phyloP scores from a whole-genome alignment of 1,139 yeast genomes.

The Geotrichum cucujoidarum region DNA sequence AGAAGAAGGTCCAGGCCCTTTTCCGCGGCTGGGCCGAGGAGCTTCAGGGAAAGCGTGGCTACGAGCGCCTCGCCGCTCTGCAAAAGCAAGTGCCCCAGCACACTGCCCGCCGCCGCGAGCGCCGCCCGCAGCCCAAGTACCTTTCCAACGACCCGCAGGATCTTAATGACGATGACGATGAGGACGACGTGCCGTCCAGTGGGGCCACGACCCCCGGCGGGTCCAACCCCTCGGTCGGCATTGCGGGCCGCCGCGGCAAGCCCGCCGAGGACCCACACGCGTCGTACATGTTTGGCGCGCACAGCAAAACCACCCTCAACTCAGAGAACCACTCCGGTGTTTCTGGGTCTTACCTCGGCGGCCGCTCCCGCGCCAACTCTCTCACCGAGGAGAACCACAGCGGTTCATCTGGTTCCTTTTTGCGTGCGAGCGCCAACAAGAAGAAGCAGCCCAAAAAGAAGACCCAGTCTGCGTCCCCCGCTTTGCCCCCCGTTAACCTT shows the following conservation, averaged over 20 bases:
- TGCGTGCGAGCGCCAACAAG: not conserved
- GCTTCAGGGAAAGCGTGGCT: slow-evolving; percentile 48
- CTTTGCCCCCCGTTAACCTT: slow-evolving; percentile 38
- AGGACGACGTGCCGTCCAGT: not conserved
- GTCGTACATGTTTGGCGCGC: slow-evolving; percentile 1
- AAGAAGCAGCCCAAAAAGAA: slow-evolving; percentile 4
- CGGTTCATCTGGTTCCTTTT: slow-evolving; percentile 7
- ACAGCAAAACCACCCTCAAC: not conserved
- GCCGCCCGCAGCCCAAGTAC: slow-evolving; percentile 34
- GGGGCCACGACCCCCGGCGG: slow-evolving; percentile 8
- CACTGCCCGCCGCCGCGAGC: slow-evolving; percentile 23
- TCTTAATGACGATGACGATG: slow-evolving; percentile 29
- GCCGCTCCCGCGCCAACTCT: not conserved
- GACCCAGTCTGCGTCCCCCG: slow-evolving; percentile 12
- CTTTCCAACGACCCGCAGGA: slow-evolving; percentile 26
- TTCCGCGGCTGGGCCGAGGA: slow-evolving; percentile 64
- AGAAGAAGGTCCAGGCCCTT: slow-evolving; percentile 44
- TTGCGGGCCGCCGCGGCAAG: not conserved
- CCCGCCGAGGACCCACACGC: not conserved
- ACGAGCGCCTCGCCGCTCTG: slow-evolving; percentile 48
- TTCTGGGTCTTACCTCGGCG: not conserved
- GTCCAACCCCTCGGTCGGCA: slow-evolving; percentile 6
- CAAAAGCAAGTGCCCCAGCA: slow-evolving; percentile 42
- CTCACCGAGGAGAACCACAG: not conserved
- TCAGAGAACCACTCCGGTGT: not conserved